Evolutionary conservation across 2,329 filamentous ascomycete genomes (phyloP), one percentile per base, ranked within the genome.

Genomic region (Calonectria naviculata): DNA sequence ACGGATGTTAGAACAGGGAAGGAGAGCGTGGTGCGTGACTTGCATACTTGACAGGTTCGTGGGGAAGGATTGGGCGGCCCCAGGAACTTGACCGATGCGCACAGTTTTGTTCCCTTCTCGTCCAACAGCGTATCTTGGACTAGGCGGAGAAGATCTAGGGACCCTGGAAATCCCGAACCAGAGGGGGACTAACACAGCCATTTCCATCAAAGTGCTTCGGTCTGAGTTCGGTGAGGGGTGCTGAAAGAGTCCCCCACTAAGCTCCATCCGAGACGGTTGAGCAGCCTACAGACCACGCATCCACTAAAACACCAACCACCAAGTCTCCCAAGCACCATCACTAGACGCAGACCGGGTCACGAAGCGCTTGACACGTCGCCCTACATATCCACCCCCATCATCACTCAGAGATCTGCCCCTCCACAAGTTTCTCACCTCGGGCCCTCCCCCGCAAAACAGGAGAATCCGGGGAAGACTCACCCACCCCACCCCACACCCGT

Each of bases 51-150:
- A 36, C 52, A 58, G 21, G 61, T 38, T 21, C 34, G 28, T 42
- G 38, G 38, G 38, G 26, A 36, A 52, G 17, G 28, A n/a, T 26
- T 41, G 19, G 46, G 15, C 24, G 36, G 34, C 62, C 44, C 36
- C 63, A 65, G 63, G 63, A 65, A 65, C 63, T 65, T 65, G 63
- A 21, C 63, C 63, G 47, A 65, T 29, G 34, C 15, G 24, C 36
- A 28, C 34, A 34, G 28, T 41, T 34, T 17, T 44, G 34, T 42
- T 56, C 36, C 26, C n/a, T 28, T 44, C 26, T 15, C 26, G 24
- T 26, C 19, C 49, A 52, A n/a, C 31, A 34, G 19, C 19, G 42
- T 44, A 49, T 52, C 61, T 38, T 41, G 29, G 31, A n/a, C 29
- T 31, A 13, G 10, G 29, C 19, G 17, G 26, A 44, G 38, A 21